Percentiles rank a stretch among this genome's conserved stretches.
phyloP scores from a whole-genome alignment of 179 eudicot genomes.

The Pouteria campechiana region DNA sequence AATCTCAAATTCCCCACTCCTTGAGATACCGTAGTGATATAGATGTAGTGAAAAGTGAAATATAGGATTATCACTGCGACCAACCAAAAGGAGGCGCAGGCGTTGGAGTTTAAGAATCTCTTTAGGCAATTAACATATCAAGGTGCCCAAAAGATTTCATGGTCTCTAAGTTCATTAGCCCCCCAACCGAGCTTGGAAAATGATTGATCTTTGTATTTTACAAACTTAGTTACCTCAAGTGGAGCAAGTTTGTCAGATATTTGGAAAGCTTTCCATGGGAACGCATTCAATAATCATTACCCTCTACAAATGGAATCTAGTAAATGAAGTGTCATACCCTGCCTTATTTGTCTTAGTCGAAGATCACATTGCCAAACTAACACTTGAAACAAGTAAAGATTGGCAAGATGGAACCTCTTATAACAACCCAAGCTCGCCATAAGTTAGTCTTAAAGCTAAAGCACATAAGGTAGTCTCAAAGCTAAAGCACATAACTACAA shows the following conservation, averaged over 20 bases:
- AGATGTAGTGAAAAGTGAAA: not conserved
- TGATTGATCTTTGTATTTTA: not conserved
- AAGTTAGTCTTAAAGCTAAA: too few relatives aligned
- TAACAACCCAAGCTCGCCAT: too few relatives aligned
- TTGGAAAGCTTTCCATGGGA: too few relatives aligned
- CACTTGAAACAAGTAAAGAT: too few relatives aligned
- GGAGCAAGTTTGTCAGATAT: conserved; percentile 5
- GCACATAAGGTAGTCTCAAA: too few relatives aligned
- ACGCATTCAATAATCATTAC: too few relatives aligned
- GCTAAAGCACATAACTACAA: too few relatives aligned
- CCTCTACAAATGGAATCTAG: too few relatives aligned
- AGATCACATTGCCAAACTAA: too few relatives aligned
- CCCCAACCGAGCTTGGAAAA: conserved; percentile 4
- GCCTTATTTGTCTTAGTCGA: too few relatives aligned
- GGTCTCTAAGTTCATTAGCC: conserved; percentile 8
- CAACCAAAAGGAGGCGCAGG: not conserved
- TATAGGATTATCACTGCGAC: not conserved
- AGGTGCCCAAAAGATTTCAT: conserved; percentile 3
- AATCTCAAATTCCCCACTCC: conserved; percentile 5
- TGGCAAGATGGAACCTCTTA: too few relatives aligned
- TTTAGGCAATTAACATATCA: not conserved
- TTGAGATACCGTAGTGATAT: not conserved
- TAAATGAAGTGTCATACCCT: too few relatives aligned
- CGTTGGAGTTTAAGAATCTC: conserved; percentile 5
- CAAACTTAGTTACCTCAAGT: conserved; percentile 11